A percentile compares a stretch with the other conserved stretches of the same genome.
Conservation (phyloP, 2,329 filamentous ascomycete species). For the Bipolaris sorokiniana region DNA sequence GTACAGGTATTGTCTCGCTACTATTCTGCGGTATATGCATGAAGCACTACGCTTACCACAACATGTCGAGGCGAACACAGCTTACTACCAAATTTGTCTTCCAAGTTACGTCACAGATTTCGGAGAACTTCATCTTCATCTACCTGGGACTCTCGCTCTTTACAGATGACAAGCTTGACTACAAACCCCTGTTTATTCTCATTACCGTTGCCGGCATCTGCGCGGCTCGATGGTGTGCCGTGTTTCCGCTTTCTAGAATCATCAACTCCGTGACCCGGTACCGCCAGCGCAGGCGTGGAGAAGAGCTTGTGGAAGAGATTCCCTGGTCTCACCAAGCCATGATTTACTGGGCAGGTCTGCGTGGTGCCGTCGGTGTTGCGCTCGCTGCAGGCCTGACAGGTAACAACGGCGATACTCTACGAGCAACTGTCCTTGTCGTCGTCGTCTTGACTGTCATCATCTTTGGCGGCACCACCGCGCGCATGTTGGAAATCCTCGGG, state of each 20-base stretch:
- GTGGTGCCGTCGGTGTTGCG: constrained; percentile 93
- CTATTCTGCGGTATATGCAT: constrained; percentile 97
- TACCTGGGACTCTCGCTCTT: constrained; percentile 95
- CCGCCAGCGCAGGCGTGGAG: constrained; percentile 74
- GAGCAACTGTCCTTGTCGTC: constrained; percentile 95
- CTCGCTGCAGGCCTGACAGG: constrained; percentile 87
- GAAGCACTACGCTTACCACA: constrained; percentile 99
- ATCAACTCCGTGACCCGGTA: constrained; percentile 96
- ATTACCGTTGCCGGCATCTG: constrained; percentile 92
- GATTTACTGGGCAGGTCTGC: constrained; percentile 98
- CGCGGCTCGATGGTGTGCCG: constrained; percentile 87
- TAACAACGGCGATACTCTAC: constrained; percentile 78
- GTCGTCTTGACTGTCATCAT: constrained; percentile 98
- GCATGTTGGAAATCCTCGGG: constrained; percentile 97
- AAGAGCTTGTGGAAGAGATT: constrained; percentile 75
- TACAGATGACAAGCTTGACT: constrained; percentile 84
- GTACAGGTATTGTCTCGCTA: constrained; percentile 86
- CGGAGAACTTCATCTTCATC: constrained; percentile 99
- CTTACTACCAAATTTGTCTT: constrained; percentile 98
- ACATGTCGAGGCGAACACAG: constrained; percentile 97
- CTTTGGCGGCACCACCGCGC: constrained; percentile 94
- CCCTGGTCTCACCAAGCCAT: constrained; percentile 98
- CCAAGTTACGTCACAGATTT: constrained; percentile 90
- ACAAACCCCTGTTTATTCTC: constrained; percentile 94
- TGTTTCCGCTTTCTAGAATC: constrained; percentile 86